Percentiles rank a stretch among this genome's conserved stretches.
phyloP scores from a whole-genome alignment of 805 yeast species.

The Cephaloascus albidus region DNA sequence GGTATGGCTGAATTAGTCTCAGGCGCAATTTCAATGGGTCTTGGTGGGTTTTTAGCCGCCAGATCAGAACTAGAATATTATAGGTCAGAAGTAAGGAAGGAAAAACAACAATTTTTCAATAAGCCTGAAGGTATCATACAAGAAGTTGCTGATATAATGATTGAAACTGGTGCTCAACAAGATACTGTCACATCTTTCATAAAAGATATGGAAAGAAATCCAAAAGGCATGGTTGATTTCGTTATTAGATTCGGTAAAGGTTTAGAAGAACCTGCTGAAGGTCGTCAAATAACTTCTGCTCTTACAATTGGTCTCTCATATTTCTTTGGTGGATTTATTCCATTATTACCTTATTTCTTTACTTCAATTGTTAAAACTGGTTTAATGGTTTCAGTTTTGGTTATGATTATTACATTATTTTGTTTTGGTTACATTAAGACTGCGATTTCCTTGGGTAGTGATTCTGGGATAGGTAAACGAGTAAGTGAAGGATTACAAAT shows the following conservation, averaged over 20 bases:
- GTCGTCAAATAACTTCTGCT: slow-evolving; percentile 82
- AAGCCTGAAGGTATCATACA: slow-evolving; percentile 59
- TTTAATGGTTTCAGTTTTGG: slow-evolving; percentile 59
- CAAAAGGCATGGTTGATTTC: slow-evolving; percentile 75
- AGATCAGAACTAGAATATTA: slow-evolving; percentile 77
- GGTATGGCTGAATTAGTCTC: slow-evolving; percentile 96
- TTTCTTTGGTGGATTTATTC: slow-evolving; percentile 88
- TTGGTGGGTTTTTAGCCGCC: slow-evolving; percentile 95
- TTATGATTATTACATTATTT: slow-evolving; percentile 82
- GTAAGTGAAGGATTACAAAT: slow-evolving; percentile 79
- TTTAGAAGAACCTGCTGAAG: slow-evolving; percentile 91
- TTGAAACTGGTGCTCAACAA: slow-evolving; percentile 65
- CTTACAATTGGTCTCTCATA: slow-evolving; percentile 84
- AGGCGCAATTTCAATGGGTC: slow-evolving; percentile 96
- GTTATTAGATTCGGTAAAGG: slow-evolving; percentile 85
- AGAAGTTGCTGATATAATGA: slow-evolving; percentile 72
- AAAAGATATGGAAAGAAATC: slow-evolving; percentile 69
- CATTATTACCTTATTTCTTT: slow-evolving; percentile 87
- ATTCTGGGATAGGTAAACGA: slow-evolving; percentile 50
- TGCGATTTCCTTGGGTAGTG: slow-evolving; percentile 73
- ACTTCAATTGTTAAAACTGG: slow-evolving; percentile 69
- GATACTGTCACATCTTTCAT: slow-evolving; percentile 67
- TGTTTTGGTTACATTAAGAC: slow-evolving; percentile 84
- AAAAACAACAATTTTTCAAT: slow-evolving; percentile 57
- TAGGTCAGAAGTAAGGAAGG: slow-evolving; percentile 60